phyloP scores from a whole-genome alignment of 768 basidiomycete species.

The Ephemerocybe angulata region DNA sequence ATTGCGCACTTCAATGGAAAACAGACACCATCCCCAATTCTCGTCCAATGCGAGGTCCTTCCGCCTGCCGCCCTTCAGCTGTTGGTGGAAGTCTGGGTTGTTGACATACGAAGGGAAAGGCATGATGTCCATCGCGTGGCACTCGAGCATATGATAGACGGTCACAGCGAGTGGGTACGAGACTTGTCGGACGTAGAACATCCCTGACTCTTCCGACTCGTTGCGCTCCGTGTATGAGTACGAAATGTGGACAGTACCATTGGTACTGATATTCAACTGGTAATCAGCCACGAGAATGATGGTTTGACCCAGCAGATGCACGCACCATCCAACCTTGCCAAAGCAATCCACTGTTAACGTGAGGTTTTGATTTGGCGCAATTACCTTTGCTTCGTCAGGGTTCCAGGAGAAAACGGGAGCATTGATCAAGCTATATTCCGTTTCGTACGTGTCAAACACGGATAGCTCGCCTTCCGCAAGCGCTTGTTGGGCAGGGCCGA shows the following conservation, averaged over 20 bases:
- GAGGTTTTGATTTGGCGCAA: constrained; percentile 68
- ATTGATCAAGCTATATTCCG: constrained; percentile 75
- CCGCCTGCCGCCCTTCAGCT: constrained; percentile 20
- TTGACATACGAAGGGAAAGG: constrained; percentile 48
- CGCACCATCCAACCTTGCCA: constrained; percentile 92
- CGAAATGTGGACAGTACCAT: constrained; percentile 76
- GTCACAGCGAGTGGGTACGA: constrained; percentile 88
- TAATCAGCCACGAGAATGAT: constrained; percentile 1
- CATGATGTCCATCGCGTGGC: constrained; percentile 76
- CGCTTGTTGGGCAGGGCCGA: constrained; percentile 67
- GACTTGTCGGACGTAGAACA: constrained; percentile 85
- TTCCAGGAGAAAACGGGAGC: constrained; percentile 81
- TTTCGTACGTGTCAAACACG: constrained; percentile 86
- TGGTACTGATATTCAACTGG: constrained; percentile 49
- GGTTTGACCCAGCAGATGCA: constrained; percentile 12
- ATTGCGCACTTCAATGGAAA: constrained; percentile 89
- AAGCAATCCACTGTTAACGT: constrained; percentile 70
- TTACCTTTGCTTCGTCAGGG: constrained; percentile 42
- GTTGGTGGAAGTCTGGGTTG: constrained; percentile 18
- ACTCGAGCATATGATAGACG: constrained; percentile 94
- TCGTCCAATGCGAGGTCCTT: constrained; percentile 40
- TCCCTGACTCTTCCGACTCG: constrained; percentile 32
- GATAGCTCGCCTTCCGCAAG: constrained; percentile 78
- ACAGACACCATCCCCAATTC: constrained; percentile 74
- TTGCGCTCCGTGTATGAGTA: constrained; percentile 68